phyloP scores from a whole-genome alignment of 768 basidiomycete genomes.

The Pisolithus microcarpus region DNA sequence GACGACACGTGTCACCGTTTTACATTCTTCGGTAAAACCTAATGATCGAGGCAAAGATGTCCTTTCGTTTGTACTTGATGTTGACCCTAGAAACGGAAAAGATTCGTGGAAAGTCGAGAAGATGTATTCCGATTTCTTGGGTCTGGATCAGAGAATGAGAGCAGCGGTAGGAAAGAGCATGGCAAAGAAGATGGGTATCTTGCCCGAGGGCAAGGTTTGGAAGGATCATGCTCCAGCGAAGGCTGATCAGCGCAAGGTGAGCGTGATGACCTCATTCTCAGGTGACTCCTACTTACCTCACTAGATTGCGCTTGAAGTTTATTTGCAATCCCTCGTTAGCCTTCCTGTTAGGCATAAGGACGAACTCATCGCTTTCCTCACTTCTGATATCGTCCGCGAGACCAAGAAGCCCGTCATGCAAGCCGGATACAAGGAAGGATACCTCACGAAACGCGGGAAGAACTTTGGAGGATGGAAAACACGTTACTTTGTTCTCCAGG shows the following conservation, averaged over 20 bases:
- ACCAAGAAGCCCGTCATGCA: slow-evolving; percentile 71
- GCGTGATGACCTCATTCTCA: slow-evolving; percentile 18
- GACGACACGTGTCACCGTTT: slow-evolving; percentile 61
- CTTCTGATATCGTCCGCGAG: slow-evolving; percentile 78
- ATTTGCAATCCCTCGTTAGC: slow-evolving; percentile 75
- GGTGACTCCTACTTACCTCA: slow-evolving; percentile 8
- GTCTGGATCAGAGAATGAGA: slow-evolving; percentile 74
- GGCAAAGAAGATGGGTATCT: slow-evolving; percentile 65
- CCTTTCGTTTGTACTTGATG: slow-evolving; percentile 75
- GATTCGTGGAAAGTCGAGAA: slow-evolving; percentile 85
- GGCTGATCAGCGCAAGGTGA: slow-evolving; percentile 91
- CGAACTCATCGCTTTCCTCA: slow-evolving; percentile 88
- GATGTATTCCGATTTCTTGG: slow-evolving; percentile 87
- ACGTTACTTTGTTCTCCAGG: slow-evolving; percentile 89
- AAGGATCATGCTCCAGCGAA: slow-evolving; percentile 95
- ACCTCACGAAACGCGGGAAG: slow-evolving; percentile 92
- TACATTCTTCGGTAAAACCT: slow-evolving; percentile 75
- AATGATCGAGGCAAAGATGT: slow-evolving; percentile 93
- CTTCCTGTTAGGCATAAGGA: slow-evolving; percentile 82
- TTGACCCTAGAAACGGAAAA: slow-evolving; percentile 66
- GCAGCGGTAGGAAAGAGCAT: slow-evolving; percentile 49
- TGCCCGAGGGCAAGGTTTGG: slow-evolving; percentile 94
- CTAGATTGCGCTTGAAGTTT: slow-evolving; percentile 73
- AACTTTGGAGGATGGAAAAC: slow-evolving; percentile 99
- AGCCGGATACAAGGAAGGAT: slow-evolving; percentile 87